phyloP scores from a whole-genome alignment of 176 grass and related monocot species.

The Secale cereale region DNA sequence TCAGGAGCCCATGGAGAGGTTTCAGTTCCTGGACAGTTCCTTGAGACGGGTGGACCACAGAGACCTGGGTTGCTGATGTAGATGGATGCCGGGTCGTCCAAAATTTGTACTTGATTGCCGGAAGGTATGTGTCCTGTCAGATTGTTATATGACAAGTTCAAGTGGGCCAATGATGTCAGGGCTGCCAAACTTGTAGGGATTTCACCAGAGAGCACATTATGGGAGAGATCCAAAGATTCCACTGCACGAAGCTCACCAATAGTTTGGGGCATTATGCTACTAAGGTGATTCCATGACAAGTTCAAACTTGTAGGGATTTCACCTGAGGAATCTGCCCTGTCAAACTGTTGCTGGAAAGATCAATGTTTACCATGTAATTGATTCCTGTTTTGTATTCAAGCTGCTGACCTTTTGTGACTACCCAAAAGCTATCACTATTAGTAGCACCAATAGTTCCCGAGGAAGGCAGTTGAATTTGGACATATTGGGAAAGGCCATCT shows the following conservation, averaged over 20 bases:
- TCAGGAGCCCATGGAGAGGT: not conserved
- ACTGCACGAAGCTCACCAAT: not conserved
- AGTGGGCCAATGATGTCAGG: not conserved
- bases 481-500: not conserved
- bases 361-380: conserved; percentile 9
- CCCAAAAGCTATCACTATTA: not conserved
- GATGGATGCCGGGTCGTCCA: not conserved
- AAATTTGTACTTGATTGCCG: not conserved
- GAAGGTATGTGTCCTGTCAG: not conserved
- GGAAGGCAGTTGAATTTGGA: not conserved
- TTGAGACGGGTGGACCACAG: conserved; percentile 16
- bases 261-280: conserved; percentile 2
- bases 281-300: conserved; percentile 28
- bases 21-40: not conserved
- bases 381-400: not conserved
- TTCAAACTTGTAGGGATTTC: conserved; percentile 12
- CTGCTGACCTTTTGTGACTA: not conserved
- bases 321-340: conserved; percentile 9
- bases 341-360: conserved; percentile 16
- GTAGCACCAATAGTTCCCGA: too few species aligned
- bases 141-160: not conserved
- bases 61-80: conserved; percentile 20
- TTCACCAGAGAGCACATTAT: not conserved
- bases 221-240: not conserved
- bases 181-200: not conserved